These are phyloP conservation scores for Kurtzmaniella fragi DNA, from an alignment of 805 yeast species.

Conservation along the genomic window DNA sequence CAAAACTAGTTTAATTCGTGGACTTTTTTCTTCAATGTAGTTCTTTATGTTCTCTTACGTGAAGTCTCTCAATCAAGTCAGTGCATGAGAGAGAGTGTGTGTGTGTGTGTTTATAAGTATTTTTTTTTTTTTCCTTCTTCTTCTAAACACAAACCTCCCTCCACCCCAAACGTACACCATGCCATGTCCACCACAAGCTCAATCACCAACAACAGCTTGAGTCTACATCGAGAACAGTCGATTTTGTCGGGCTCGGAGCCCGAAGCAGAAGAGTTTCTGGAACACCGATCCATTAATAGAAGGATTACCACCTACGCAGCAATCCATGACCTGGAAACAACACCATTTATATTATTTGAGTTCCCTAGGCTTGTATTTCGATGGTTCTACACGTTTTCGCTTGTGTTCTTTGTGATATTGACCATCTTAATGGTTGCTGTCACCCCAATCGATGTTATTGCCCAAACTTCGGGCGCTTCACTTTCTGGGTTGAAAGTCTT, in stretches of 20 bases:
- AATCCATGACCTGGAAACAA: constrained; percentile 1
- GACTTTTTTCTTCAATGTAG: too few species aligned
- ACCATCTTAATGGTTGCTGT: constrained; percentile 58
- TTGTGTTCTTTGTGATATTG: constrained; percentile 16
- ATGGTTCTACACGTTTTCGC: constrained; percentile 26
- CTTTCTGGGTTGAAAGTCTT: constrained; percentile 75
- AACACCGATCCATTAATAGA: constrained; percentile 1
- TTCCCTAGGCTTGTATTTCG: constrained; percentile 9
- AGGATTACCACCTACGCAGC: constrained; percentile 1
- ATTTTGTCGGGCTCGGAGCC: too few species aligned
- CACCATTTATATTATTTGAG: constrained; percentile 2
- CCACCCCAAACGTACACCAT: constrained; percentile 5
- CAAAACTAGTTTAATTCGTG: too few species aligned
- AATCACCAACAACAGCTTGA: too few species aligned
- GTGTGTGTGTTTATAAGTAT: not conserved
- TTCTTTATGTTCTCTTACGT: too few species aligned
- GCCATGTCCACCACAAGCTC: constrained; percentile 7
- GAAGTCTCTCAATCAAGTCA: too few species aligned
- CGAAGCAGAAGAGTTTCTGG: too few species aligned
- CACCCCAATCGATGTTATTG: constrained; percentile 75
- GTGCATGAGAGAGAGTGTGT: too few species aligned
- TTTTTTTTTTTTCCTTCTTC: constrained; percentile 2
- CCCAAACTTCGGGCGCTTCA: constrained; percentile 46
- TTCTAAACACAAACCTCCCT: constrained; percentile 5
- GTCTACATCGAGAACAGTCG: too few species aligned